Base-by-base conservation (phyloP, 331 rosid genomes). In the Malus hybrid region DNA sequence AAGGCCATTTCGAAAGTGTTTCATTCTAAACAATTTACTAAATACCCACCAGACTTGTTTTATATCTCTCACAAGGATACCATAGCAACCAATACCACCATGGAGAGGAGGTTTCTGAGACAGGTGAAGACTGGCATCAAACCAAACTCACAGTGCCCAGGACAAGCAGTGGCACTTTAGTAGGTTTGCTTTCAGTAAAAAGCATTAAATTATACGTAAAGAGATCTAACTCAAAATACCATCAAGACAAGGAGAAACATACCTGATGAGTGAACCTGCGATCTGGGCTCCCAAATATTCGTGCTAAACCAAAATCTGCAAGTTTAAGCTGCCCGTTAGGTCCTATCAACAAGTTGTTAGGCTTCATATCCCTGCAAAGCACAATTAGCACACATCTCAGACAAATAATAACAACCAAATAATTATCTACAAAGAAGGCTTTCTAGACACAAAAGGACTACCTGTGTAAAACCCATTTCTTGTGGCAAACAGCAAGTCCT, bases 281-380 rank as follows among this genome's bases (percentile, higher is more conserved):
- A 80, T 87, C 97, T 30, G 99, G 97, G 78, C 99, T 92, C 85
- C 99, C 99, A 87, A 94, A 94, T 73, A 94, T 85, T 48, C 97
- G 87, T 44, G 99, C 99, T 75, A 94, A 89, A 79, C 99, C 99
- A 90, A 94, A 93, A 86, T 93, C 98, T 9, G 98, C 98, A 85
- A 93, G 96, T 81, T 94, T 94, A 78, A 94, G 92, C 80, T 92
- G 92, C 79, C 99, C 99, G 63, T 92, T 87, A 67, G 93, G 34
- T 82, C 99, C 99, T 82, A 94, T 94, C 87, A 94, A 83, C 87
- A 94, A 85, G 86, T 94, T 94, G 83, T 94, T 94, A 77, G 99
- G 99, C 86, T 94, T 92, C 99, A 94, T 92, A 73, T 94, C 99
- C 92, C 99, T 94, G 96, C 66, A 75, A 82, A 78, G 65, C 69